A percentile compares a stretch with the other conserved stretches of the same genome.
Conservation (phyloP, 2,329 filamentous ascomycete genomes). For the Alternaria arborescens region DNA sequence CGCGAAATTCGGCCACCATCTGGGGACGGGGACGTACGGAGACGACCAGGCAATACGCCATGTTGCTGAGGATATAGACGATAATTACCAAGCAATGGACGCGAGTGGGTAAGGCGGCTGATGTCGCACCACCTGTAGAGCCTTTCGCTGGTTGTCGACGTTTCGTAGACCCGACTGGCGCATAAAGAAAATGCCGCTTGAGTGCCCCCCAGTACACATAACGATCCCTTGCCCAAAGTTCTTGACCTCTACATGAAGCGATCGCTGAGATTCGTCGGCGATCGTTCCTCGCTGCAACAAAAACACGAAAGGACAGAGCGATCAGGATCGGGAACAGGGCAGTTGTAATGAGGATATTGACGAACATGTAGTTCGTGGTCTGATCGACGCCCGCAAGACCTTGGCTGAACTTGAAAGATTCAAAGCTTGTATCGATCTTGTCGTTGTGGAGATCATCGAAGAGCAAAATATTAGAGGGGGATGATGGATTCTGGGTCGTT, state of each 20-base stretch:
- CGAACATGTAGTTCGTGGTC: conserved; percentile 51
- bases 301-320: conserved; percentile 15
- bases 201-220: conserved; percentile 31
- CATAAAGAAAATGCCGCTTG: conserved; percentile 53
- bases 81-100: conserved; percentile 53
- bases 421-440: conserved; percentile 13
- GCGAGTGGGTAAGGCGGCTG: conserved; percentile 53
- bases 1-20: conserved; percentile 65
- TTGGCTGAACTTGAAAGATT: conserved; percentile 47
- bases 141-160: conserved; percentile 54
- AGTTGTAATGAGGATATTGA: conserved; percentile 24
- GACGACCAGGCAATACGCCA: conserved; percentile 51
- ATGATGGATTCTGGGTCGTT: not conserved
- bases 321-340: conserved; percentile 14
- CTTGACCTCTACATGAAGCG: conserved; percentile 14
- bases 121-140: conserved; percentile 41
- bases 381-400: conserved; percentile 57
- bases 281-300: conserved; percentile 14
- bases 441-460: conserved; percentile 18
- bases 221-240: conserved; percentile 24
- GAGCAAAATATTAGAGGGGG: not conserved
- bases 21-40: conserved; percentile 76
- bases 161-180: conserved; percentile 49
- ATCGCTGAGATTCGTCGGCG: conserved; percentile 18
- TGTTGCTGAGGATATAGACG: conserved; percentile 52